Evolutionary conservation across 2,329 filamentous ascomycete genomes (phyloP).

Genomic region (Fusarium agapanthi): DNA sequence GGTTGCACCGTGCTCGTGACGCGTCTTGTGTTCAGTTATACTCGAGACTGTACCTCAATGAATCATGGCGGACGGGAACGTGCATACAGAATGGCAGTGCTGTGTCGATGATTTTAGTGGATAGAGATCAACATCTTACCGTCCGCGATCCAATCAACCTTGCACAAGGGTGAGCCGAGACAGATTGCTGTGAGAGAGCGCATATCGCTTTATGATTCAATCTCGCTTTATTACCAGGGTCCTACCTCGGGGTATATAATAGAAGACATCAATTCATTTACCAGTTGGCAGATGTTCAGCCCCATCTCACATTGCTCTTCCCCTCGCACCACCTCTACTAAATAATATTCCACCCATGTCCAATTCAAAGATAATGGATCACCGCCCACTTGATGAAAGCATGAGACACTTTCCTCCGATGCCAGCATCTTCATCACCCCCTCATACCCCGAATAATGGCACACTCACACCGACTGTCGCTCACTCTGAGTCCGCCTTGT

Average conservation of each 20-base stretch:
- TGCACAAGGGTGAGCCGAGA: not conserved
- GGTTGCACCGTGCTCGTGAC: not conserved
- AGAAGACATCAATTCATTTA: not conserved
- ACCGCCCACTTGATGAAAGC: not conserved
- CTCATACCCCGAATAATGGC: not conserved
- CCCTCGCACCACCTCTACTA: not conserved
- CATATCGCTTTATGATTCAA: not conserved
- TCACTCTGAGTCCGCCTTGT: not conserved
- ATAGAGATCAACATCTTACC: not conserved
- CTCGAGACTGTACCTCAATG: not conserved
- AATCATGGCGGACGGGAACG: too few relatives aligned
- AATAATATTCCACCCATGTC: too few relatives aligned
- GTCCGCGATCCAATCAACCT: not conserved
- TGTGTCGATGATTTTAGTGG: not conserved
- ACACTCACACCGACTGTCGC: not conserved
- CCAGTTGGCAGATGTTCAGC: not conserved
- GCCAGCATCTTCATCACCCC: not conserved
- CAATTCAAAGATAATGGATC: rapidly evolving
- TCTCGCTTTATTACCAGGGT: not conserved
- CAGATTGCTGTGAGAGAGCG: not conserved
- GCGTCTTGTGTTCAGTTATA: not conserved
- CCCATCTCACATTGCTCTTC: not conserved
- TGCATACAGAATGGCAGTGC: not conserved
- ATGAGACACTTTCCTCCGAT: not conserved
- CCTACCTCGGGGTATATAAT: not conserved